phyloP scores from a whole-genome alignment of 306 rosid species.

The Cucumis cinereus region DNA sequence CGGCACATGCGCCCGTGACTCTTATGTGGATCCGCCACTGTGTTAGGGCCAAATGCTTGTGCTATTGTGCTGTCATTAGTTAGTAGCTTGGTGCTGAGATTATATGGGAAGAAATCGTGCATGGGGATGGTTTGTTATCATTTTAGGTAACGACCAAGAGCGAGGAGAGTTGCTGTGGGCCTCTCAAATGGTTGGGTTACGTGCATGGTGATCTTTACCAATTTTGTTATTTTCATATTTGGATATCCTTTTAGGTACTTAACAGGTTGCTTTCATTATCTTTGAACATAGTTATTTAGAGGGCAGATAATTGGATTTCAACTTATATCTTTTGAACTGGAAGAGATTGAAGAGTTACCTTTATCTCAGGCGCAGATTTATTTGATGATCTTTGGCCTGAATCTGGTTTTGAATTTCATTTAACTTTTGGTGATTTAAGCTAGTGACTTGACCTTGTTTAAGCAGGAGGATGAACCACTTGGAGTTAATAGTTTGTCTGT shows the following conservation, averaged over 20 bases:
- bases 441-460: background rate
- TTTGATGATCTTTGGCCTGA: background rate
- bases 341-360: background rate
- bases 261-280: background rate
- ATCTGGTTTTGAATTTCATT: background rate
- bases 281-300: background rate
- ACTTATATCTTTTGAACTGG: background rate
- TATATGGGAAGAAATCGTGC: background rate
- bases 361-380: background rate
- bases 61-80: background rate
- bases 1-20: too few species aligned
- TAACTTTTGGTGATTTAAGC: background rate
- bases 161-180: background rate
- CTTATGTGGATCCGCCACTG: background rate
- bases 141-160: background rate
- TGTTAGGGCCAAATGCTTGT: background rate
- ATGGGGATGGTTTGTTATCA: background rate
- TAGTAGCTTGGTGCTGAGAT: background rate
- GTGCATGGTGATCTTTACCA: background rate
- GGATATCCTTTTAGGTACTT: background rate
- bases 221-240: background rate
- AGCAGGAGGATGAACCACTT: slow-evolving; percentile 1
- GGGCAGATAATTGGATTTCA: background rate
- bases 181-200: background rate
- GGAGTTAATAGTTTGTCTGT: background rate